Base-by-base conservation (phyloP, 1,139 yeast species). In the Kodamaea sp. region DNA sequence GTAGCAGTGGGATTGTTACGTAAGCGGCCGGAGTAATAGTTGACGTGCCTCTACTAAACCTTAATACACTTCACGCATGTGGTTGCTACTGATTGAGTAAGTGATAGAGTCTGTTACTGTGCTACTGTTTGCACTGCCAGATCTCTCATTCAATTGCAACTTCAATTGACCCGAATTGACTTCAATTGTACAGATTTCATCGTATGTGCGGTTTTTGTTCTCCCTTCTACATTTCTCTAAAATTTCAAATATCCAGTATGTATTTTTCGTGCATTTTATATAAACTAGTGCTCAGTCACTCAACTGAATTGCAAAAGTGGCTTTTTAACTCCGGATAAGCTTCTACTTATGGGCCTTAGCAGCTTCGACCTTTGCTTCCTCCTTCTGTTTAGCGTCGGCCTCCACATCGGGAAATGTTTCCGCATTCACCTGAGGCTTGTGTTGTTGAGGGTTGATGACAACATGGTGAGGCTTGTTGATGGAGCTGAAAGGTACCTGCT, bases 391-490 rank as follows among this genome's bases (percentile, higher is more conserved):
- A 13, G 51, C 57, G 32, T 47, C 54, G 2, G 59, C 58, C 44
- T 54, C 59, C 26, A 54, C 44, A 22, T 50, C 52, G 4, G 60
- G 60, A 29, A 55, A 54, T 24, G 43, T 35, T 15, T 41, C 47
- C 14, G 38, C 35, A 24, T 44, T 39, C 9, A 47, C 50, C 20
- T 41, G 34, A 4, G 57, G 52, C 43, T 51, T 49, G 39, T 52
- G 47, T 23, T 46, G 34, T 24, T 41, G 44, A n/a, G 70, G 70
- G 24, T 61, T 58, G 25, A 67, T 40, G 6, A 70, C 59, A 15
- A 59, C 72, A 20, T 61, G 44, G 47, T 70, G 76, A 3, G 76
- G 76, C 43, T 66, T 68, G 48, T 59, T 66, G 40, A 70, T 60
- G 31, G 41, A 46, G 31, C 47, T 52, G 37, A 64, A 59, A 5